phyloP scores from a whole-genome alignment of 371 early-diverging fungal species.

The Rhizopus delemar region DNA sequence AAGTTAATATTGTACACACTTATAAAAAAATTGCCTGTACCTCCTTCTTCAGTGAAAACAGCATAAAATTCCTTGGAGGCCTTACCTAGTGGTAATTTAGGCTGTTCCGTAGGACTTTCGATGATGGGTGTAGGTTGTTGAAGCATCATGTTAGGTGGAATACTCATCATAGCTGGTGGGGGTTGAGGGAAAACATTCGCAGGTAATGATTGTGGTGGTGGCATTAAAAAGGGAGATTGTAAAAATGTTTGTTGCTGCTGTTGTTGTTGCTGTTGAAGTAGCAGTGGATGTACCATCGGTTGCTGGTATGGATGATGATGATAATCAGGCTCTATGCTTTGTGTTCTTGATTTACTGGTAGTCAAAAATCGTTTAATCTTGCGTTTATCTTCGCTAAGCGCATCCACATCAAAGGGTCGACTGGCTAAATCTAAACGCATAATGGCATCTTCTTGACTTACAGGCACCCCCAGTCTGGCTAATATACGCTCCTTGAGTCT shows the following conservation, averaged over 20 bases:
- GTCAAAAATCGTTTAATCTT: constrained; percentile 26
- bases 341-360: constrained; percentile 25
- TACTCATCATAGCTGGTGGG: neutral
- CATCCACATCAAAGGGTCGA: constrained; percentile 35
- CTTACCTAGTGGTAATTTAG: constrained; percentile 7
- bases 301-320: constrained; percentile 4
- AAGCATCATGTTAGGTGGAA: neutral
- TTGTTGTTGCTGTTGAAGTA: constrained; percentile 8
- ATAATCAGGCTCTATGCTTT: constrained; percentile 26
- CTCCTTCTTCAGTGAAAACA: constrained; percentile 7
- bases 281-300: neutral
- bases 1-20: too few species aligned
- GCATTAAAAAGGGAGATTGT: constrained; percentile 5
- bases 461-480: constrained; percentile 32
- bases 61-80: constrained; percentile 22
- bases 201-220: constrained; percentile 2
- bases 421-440: constrained; percentile 26
- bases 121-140: neutral
- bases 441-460: constrained; percentile 39
- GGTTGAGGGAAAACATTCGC: constrained; percentile 1
- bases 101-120: neutral
- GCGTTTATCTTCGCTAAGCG: constrained; percentile 34
- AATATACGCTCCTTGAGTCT: constrained; percentile 48
- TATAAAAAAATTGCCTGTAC: neutral
- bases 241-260: constrained; percentile 4